A percentile compares a stretch with the other conserved stretches of the same genome.
These are phyloP conservation scores for Colletotrichum eleusines DNA, from an alignment of 2,329 filamentous ascomycete genomes.

Conservation along the genomic window DNA sequence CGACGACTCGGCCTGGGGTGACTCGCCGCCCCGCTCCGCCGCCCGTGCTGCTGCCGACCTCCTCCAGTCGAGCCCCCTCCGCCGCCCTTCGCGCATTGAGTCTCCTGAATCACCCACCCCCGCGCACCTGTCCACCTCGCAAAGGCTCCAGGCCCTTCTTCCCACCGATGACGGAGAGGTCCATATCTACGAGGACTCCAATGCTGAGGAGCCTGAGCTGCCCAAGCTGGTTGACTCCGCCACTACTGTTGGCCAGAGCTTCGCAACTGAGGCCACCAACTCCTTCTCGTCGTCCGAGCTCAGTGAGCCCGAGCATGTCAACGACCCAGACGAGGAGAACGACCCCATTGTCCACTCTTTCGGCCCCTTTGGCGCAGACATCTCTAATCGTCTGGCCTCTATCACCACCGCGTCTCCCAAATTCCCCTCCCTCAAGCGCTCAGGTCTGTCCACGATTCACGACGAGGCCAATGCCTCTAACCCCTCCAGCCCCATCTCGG, in stretches of 20 bases:
- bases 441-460: conserved; percentile 21
- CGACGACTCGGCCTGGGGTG: conserved; percentile 80
- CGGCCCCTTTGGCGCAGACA: conserved; percentile 87
- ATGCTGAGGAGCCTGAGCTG: conserved; percentile 52
- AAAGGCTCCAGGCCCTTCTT: conserved; percentile 60
- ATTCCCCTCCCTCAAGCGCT: conserved; percentile 46
- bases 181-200: conserved; percentile 44
- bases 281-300: conserved; percentile 71
- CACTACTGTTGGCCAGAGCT: conserved; percentile 55
- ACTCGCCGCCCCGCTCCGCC: conserved; percentile 62
- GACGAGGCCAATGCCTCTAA: conserved; percentile 29
- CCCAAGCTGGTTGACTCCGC: conserved; percentile 47
- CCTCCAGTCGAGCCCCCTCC: conserved; percentile 72
- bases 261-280: conserved; percentile 62
- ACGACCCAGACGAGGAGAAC: conserved; percentile 88
- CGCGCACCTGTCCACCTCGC: conserved; percentile 56
- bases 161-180: conserved; percentile 47
- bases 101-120: conserved; percentile 79
- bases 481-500: conserved; percentile 37
- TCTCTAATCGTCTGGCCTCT: conserved; percentile 84
- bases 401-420: conserved; percentile 78
- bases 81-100: conserved; percentile 68
- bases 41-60: conserved; percentile 51
- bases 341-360: conserved; percentile 94
- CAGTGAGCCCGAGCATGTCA: conserved; percentile 60